phyloP scores from a whole-genome alignment of 768 basidiomycete species.

The Lentinula boryana region DNA sequence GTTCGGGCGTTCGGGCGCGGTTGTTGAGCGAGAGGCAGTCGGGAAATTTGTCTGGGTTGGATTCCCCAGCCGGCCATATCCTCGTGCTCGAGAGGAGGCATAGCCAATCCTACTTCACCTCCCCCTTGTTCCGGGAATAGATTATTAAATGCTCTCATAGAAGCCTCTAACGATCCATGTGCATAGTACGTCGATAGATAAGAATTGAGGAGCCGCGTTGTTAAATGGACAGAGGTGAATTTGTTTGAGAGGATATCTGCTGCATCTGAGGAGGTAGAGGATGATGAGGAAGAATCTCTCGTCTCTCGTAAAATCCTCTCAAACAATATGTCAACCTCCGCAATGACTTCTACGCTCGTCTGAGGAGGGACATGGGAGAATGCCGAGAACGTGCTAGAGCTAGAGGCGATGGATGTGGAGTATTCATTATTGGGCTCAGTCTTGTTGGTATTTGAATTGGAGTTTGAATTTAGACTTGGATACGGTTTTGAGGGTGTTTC shows the following conservation, averaged over 20 bases:
- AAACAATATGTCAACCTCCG: slow-evolving; percentile 66
- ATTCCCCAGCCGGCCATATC: too few relatives aligned
- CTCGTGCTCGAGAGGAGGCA: too few relatives aligned
- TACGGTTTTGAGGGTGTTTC: too few relatives aligned
- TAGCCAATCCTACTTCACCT: too few relatives aligned
- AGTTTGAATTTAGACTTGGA: too few relatives aligned
- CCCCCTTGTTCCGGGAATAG: slow-evolving; percentile 29
- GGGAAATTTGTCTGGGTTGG: too few relatives aligned
- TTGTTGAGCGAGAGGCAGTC: slow-evolving; percentile 14
- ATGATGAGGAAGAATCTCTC: slow-evolving; percentile 23
- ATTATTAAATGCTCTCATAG: slow-evolving; percentile 42
- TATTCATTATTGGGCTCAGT: too few relatives aligned
- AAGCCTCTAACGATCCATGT: slow-evolving; percentile 41
- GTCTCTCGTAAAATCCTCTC: slow-evolving; percentile 38
- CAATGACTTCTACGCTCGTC: slow-evolving; percentile 61
- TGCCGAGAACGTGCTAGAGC: slow-evolving; percentile 8
- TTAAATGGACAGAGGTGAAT: slow-evolving; percentile 55
- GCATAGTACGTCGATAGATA: slow-evolving; percentile 75
- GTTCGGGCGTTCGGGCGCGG: slow-evolving; percentile 42
- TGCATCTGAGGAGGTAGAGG: neutral
- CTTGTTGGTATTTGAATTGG: too few relatives aligned
- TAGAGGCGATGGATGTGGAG: neutral
- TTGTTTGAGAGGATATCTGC: slow-evolving; percentile 18
- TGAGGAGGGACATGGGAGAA: slow-evolving; percentile 66
- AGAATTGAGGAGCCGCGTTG: slow-evolving; percentile 65